phyloP scores from a whole-genome alignment of 2,329 filamentous ascomycete genomes.

The Malbranchea zuffiana region DNA sequence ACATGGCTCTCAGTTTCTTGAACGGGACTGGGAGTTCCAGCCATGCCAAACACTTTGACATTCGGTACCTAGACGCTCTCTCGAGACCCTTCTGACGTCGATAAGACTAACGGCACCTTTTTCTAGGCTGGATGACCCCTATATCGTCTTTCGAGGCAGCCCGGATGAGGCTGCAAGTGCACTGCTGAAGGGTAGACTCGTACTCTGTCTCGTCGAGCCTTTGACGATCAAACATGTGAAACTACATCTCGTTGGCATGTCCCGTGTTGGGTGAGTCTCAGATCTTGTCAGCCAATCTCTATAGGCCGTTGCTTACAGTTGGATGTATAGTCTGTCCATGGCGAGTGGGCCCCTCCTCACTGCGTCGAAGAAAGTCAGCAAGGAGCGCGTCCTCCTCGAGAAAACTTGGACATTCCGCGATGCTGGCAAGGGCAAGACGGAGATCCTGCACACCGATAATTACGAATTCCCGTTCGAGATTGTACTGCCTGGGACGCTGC shows the following conservation, averaged over 20 bases:
- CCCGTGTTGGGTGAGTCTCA: constrained; percentile 53
- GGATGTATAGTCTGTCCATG: too few relatives aligned
- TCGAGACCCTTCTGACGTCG: too few relatives aligned
- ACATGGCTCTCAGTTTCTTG: constrained; percentile 39
- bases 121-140: constrained; percentile 57
- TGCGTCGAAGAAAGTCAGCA: constrained; percentile 30
- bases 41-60: constrained; percentile 41
- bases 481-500: constrained; percentile 54
- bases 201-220: constrained; percentile 59
- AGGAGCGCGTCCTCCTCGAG: constrained; percentile 48
- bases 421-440: constrained; percentile 36
- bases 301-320: background rate
- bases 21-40: constrained; percentile 32
- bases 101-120: too few relatives aligned
- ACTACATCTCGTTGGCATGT: constrained; percentile 58
- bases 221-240: constrained; percentile 64
- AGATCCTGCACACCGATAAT: constrained; percentile 59
- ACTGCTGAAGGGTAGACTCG: constrained; percentile 59
- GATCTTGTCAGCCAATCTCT: background rate
- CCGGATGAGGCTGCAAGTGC: constrained; percentile 68
- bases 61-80: too few relatives aligned
- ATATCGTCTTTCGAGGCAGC: constrained; percentile 65
- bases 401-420: constrained; percentile 63
- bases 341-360: constrained; percentile 24
- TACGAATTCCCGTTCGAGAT: constrained; percentile 76